Base-by-base conservation (phyloP, 768 basidiomycete species). In the Pleurotus sapidus region DNA sequence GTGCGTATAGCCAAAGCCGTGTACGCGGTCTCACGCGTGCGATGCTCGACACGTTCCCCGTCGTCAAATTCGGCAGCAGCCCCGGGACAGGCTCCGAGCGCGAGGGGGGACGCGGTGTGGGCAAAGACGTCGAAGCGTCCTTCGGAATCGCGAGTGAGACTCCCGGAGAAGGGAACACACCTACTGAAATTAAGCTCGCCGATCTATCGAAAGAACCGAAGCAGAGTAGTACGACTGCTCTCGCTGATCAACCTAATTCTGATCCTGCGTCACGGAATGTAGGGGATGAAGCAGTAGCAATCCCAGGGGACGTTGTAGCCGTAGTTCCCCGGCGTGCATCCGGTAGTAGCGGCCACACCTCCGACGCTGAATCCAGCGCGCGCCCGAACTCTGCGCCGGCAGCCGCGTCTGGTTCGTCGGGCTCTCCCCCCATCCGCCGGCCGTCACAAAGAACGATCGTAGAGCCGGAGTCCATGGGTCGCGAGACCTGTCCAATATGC, bases 401-500 rank as follows among this genome's bases (percentile, higher is more conserved):
- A n/a, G 51, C 37, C 15, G 20, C 23, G 20, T 34, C 51, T 7
- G 51, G 25, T 43, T 65, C 24, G 59, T 61, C 42, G 18, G 20
- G 20, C 3, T 20, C 30, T 11, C 48, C 43, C 58, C 5, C 56
- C 39, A 9, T 15, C 60, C 15, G 51, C 18, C 37, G 64, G 34
- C 63, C 37, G 11, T 53, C 51, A 8, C 51, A 53, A 15, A 34
- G 64, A 23, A 72, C 76, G 55, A 78, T 80, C 38, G 69, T 82
- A 14, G 76, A 84, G 50, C 88, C 86, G 1, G 84, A 79, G 39
- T 78, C 82, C 12, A 91, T 92, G 37, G 89, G 89, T 4, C 81
- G 84, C 39, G 90, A 94, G 70, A 93, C 88, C 11, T 98, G 95
- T 73, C 95, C 95, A 4, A 98, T 98, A 59, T 98, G 95, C 70